Conservation (phyloP, 495 filamentous ascomycete species). For the Xylaria palmicola region DNA sequence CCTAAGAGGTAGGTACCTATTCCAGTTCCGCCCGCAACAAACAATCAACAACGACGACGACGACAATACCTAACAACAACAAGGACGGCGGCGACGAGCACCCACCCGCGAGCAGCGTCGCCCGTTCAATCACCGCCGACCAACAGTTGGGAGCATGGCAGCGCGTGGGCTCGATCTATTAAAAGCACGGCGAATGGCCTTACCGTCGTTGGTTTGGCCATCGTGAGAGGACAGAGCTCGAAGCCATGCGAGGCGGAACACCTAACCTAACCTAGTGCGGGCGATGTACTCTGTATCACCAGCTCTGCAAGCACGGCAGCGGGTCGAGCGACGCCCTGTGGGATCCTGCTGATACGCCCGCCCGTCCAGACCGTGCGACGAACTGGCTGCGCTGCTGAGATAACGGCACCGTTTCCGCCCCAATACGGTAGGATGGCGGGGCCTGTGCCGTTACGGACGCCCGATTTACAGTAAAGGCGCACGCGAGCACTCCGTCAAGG, state of each 20-base stretch:
- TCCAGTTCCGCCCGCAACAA: no score
- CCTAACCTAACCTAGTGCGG: neutral
- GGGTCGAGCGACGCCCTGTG: constrained; percentile 1
- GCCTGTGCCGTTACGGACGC: no score
- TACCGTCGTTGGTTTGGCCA: neutral
- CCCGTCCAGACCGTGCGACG: neutral
- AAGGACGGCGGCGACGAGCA: no score
- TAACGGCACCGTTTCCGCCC: neutral
- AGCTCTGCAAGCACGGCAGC: neutral
- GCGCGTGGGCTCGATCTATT: no score
- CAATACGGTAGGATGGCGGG: constrained; percentile 13
- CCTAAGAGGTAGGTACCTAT: neutral
- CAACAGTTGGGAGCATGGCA: constrained; percentile 11
- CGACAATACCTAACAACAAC: no score
- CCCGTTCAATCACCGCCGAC: neutral
- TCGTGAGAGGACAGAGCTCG: constrained; percentile 7
- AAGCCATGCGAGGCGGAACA: neutral
- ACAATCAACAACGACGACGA: no score
- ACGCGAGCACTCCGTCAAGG: constrained; percentile 11
- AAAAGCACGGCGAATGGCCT: constrained; percentile 1
- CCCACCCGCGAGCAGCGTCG: no score
- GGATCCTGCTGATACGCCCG: neutral
- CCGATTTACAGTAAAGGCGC: neutral
- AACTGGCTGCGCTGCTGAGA: neutral
- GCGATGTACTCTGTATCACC: neutral